A percentile compares a stretch with the other conserved stretches of the same genome.
Evolutionary conservation across 208 protist species (phyloP).

Genomic region (Leishmania turanica): DNA sequence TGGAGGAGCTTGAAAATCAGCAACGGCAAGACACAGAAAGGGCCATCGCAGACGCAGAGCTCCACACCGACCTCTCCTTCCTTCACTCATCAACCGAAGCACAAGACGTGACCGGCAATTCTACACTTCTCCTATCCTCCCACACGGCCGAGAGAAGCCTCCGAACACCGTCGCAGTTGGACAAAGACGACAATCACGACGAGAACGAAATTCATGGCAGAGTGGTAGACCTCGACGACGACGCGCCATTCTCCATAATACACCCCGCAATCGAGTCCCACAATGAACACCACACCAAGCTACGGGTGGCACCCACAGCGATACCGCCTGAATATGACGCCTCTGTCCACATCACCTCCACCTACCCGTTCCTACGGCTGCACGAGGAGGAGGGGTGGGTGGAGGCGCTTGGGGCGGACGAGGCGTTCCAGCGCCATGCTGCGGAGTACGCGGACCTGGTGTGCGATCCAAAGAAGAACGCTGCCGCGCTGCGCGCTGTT

Average conservation of each 20-base stretch:
- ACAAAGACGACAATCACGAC: too few species aligned
- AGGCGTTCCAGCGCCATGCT: background rate
- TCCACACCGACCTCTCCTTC: constrained; percentile 14
- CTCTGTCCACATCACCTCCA: background rate
- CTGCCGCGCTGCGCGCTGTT: background rate
- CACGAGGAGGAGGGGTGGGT: background rate
- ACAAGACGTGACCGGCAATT: background rate
- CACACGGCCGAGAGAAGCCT: too few species aligned
- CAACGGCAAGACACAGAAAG: background rate
- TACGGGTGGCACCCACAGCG: background rate
- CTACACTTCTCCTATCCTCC: background rate
- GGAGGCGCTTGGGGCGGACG: background rate
- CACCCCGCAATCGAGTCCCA: too few species aligned
- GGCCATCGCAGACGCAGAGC: background rate
- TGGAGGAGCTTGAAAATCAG: background rate
- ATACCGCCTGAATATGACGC: too few species aligned
- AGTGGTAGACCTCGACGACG: rapidly evolving
- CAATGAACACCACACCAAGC: too few species aligned
- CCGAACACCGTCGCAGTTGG: too few species aligned
- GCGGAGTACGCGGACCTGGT: background rate
- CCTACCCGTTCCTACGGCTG: constrained; percentile 31
- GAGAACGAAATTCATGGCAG: background rate
- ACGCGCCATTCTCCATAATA: background rate
- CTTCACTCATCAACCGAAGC: background rate
- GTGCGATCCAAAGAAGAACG: background rate